These are phyloP conservation scores for Cercophora sp. DNA, from an alignment of 495 filamentous ascomycete genomes.

Conservation along the genomic window DNA sequence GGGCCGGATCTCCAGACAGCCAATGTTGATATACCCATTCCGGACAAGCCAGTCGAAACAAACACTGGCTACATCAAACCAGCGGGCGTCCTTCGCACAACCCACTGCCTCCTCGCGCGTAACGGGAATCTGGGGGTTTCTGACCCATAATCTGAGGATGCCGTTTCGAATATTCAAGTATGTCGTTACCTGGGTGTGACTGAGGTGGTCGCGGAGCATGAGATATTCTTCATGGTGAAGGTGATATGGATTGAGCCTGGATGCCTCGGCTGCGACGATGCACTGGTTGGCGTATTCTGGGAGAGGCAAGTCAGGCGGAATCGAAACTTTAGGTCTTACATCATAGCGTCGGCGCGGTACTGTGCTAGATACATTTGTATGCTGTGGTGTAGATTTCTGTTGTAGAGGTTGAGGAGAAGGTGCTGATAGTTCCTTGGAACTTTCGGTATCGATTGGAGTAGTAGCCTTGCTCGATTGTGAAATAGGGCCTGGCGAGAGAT, in stretches of 20 bases:
- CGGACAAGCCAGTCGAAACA: slow-evolving; percentile 91
- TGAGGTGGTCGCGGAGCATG: slow-evolving; percentile 75
- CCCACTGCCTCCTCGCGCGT: slow-evolving; percentile 85
- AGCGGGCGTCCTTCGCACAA: slow-evolving; percentile 85
- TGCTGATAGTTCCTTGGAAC: slow-evolving; percentile 24
- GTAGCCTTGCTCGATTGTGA: slow-evolving; percentile 54
- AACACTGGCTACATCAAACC: slow-evolving; percentile 83
- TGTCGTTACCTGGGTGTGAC: slow-evolving; percentile 84
- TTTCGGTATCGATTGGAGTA: slow-evolving; percentile 49
- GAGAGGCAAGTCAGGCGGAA: slow-evolving; percentile 68
- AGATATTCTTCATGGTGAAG: slow-evolving; percentile 83
- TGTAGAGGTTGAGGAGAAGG: slow-evolving; percentile 7
- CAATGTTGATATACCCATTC: slow-evolving; percentile 94
- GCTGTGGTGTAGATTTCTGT: neutral
- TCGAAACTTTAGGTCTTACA: slow-evolving; percentile 70
- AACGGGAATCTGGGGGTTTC: slow-evolving; percentile 84
- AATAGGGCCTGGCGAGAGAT: slow-evolving; percentile 41
- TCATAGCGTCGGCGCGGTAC: slow-evolving; percentile 43
- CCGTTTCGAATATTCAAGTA: slow-evolving; percentile 97
- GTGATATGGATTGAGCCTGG: slow-evolving; percentile 82
- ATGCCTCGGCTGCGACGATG: slow-evolving; percentile 81
- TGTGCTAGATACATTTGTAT: neutral
- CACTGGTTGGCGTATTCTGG: slow-evolving; percentile 83
- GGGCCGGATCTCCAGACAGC: slow-evolving; percentile 63
- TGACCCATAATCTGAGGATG: slow-evolving; percentile 84